phyloP scores from a whole-genome alignment of 768 basidiomycete species.

The Pleurotus giganteus region DNA sequence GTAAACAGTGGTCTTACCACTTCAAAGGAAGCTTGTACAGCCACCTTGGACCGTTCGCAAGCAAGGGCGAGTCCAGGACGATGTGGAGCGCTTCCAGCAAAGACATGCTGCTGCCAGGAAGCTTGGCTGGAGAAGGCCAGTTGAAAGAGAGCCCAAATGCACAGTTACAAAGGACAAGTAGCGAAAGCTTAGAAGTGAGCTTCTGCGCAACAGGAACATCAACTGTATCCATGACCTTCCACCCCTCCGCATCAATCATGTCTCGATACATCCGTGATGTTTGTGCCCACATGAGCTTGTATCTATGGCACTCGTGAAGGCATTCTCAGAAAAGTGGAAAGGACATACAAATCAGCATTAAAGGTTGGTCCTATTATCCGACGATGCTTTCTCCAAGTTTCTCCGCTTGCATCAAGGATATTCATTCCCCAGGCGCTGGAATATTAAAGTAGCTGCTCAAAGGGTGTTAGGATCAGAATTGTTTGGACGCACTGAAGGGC shows the following conservation, averaged over 20 bases:
- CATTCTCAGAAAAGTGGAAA: neutral
- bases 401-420: conserved; percentile 25
- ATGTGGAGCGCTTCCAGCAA: conserved; percentile 35
- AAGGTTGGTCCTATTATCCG: conserved; percentile 32
- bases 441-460: conserved; percentile 7
- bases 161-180: conserved; percentile 42
- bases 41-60: conserved; percentile 35
- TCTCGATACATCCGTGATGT: conserved; percentile 33
- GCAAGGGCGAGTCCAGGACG: conserved; percentile 26
- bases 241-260: conserved; percentile 36
- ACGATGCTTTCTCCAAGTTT: conserved; percentile 32
- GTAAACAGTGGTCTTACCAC: conserved; percentile 20
- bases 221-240: conserved; percentile 25
- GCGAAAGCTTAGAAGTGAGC: conserved; percentile 39
- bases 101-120: conserved; percentile 35
- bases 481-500: conserved; percentile 29
- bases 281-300: conserved; percentile 40
- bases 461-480: neutral
- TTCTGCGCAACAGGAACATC: conserved; percentile 30
- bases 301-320: conserved; percentile 22
- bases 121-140: conserved; percentile 37
- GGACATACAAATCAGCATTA: conserved; percentile 21
- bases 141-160: conserved; percentile 44
- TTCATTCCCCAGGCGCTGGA: conserved; percentile 27
- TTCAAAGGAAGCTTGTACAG: conserved; percentile 31